A percentile compares a stretch with the other conserved stretches of the same genome.
phyloP scores from a whole-genome alignment of 805 yeast species.

The Brettanomyces bruxellensis region DNA sequence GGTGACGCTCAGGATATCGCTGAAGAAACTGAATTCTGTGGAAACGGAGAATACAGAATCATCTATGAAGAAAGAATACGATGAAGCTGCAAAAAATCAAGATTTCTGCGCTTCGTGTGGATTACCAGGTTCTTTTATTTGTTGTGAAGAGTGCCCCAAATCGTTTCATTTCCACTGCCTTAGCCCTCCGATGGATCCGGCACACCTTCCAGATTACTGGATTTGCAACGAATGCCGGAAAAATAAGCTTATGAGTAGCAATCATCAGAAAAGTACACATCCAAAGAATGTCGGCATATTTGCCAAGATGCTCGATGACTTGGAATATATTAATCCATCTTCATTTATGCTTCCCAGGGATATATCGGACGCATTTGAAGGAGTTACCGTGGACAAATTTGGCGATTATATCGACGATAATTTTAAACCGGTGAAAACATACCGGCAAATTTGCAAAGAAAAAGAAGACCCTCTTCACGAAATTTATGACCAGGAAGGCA shows the following conservation, averaged over 20 bases:
- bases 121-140: constrained; percentile 77
- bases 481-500: constrained; percentile 54
- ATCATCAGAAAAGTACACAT: constrained; percentile 5
- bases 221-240: constrained; percentile 68
- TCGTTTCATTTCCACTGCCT: constrained; percentile 90
- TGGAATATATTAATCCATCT: constrained; percentile 53
- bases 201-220: constrained; percentile 80
- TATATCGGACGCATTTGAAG: constrained; percentile 63
- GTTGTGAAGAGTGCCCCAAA: constrained; percentile 90
- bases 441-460: constrained; percentile 37
- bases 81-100: constrained; percentile 42
- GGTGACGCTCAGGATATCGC: not conserved
- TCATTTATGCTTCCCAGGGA: constrained; percentile 60
- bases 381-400: constrained; percentile 53
- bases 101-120: constrained; percentile 92
- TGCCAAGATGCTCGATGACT: constrained; percentile 47
- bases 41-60: not conserved
- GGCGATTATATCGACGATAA: constrained; percentile 71
- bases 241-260: constrained; percentile 16
- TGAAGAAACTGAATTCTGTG: not conserved
- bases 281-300: constrained; percentile 34
- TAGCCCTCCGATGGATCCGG: constrained; percentile 79
- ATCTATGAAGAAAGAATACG: constrained; percentile 5
- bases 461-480: constrained; percentile 48
- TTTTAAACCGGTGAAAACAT: constrained; percentile 37